These are phyloP conservation scores for Primulina tabacum DNA, from an alignment of 257 asterid species.

Conservation along the genomic window DNA sequence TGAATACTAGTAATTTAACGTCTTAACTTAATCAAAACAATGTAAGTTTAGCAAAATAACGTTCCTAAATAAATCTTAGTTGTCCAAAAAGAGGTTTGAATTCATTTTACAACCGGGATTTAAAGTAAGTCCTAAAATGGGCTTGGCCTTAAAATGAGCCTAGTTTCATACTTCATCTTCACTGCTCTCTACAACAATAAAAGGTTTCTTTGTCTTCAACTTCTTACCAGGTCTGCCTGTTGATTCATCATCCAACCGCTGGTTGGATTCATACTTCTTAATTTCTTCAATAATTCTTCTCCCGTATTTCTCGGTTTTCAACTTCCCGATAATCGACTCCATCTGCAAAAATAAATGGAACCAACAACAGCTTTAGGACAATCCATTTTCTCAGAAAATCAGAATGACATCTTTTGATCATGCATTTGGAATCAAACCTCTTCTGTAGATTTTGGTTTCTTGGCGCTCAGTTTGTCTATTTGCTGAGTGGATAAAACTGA, in stretches of 20 bases:
- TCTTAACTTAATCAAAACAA: not conserved
- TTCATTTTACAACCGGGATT: no score
- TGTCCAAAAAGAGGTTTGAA: no score
- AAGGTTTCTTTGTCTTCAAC: constrained; percentile 43
- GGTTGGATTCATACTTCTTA: constrained; percentile 32
- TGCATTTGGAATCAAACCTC: constrained; percentile 46
- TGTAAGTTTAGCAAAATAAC: not conserved
- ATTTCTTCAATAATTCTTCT: constrained; percentile 59
- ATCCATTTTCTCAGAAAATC: not conserved
- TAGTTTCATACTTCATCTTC: constrained; percentile 60
- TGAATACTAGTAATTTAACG: not conserved
- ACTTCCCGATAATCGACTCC: constrained; percentile 83
- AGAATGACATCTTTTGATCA: not conserved
- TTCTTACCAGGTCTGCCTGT: constrained; percentile 47
- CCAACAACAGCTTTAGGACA: not conserved
- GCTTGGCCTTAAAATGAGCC: not conserved
- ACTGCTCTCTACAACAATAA: constrained; percentile 68
- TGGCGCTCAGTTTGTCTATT: constrained; percentile 47
- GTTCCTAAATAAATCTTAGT: not conserved
- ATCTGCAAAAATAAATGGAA: constrained; percentile 45
- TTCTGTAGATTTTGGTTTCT: constrained; percentile 61
- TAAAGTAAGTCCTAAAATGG: no score
- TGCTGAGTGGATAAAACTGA: constrained; percentile 87
- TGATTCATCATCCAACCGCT: constrained; percentile 28
- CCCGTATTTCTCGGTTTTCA: constrained; percentile 80